These are phyloP conservation scores for Diplosphaera chodatii DNA, from an alignment of 139 green algal species.

Conservation along the genomic window DNA sequence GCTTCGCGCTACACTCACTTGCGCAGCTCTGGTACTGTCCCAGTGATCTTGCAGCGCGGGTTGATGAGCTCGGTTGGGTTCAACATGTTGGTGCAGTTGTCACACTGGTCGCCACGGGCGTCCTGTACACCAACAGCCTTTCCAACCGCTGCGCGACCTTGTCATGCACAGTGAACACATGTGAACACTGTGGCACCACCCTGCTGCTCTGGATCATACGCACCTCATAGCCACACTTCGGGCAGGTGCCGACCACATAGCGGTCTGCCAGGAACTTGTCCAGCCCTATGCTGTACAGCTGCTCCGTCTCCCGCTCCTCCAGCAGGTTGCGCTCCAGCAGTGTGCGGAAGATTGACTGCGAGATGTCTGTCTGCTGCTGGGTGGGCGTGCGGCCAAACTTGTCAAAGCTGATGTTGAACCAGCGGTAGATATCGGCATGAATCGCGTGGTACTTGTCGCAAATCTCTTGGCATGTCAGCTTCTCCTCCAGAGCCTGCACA, in stretches of 20 bases:
- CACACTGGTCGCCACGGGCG: constrained; percentile 85
- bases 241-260: constrained; percentile 90
- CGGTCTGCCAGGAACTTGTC: constrained; percentile 94
- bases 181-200: too few species aligned
- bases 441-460: constrained; percentile 99
- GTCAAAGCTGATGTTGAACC: constrained; percentile 96
- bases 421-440: constrained; percentile 89
- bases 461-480: constrained; percentile 81
- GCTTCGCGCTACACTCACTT: too few species aligned
- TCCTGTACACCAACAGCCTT: too few species aligned
- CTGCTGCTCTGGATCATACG: too few species aligned
- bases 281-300: constrained; percentile 78
- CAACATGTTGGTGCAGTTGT: constrained; percentile 84
- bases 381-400: constrained; percentile 91
- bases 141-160: too few species aligned
- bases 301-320: constrained; percentile 68
- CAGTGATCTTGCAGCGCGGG: constrained; percentile 83
- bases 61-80: constrained; percentile 92
- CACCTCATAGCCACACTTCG: constrained; percentile 87
- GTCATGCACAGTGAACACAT: too few species aligned
- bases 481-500: constrained; percentile 92
- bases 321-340: constrained; percentile 40
- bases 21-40: constrained; percentile 55
- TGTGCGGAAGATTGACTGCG: constrained; percentile 56
- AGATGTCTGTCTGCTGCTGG: constrained; percentile 63